Evolutionary conservation across 208 protist genomes (phyloP).

Genomic region (Wallacemonas rigidus): DNA sequence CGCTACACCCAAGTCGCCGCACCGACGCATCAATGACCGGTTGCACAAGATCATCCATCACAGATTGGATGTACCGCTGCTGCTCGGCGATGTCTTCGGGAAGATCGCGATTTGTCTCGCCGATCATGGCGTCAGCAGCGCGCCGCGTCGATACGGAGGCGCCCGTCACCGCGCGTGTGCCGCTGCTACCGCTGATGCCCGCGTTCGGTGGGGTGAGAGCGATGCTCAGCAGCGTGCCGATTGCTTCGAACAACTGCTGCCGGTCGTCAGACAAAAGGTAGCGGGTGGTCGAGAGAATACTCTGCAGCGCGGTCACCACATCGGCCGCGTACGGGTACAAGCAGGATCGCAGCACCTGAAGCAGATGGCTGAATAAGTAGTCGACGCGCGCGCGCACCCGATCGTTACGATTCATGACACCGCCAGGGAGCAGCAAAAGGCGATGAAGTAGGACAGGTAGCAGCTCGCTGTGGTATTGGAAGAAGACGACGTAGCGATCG

Average conservation of each 20-base stretch:
- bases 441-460: conserved; percentile 69
- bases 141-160: neutral
- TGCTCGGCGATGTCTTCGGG: neutral
- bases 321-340: conserved; percentile 47
- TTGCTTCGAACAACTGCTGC: conserved; percentile 73
- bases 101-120: neutral
- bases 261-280: conserved; percentile 48
- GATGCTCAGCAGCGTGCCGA: conserved; percentile 62
- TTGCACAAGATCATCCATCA: conserved; percentile 22
- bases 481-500: conserved; percentile 72
- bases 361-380: conserved; percentile 70
- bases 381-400: conserved; percentile 64
- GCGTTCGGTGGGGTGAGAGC: conserved; percentile 4
- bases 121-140: conserved; percentile 25
- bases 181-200: neutral
- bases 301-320: conserved; percentile 64
- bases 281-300: conserved; percentile 40
- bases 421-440: conserved; percentile 62
- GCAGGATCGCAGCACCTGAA: conserved; percentile 48
- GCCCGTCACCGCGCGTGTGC: conserved; percentile 18
- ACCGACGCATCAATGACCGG: conserved; percentile 24
- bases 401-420: conserved; percentile 62
- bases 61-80: conserved; percentile 5
- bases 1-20: neutral
- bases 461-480: conserved; percentile 53